Evolutionary conservation across 805 yeast genomes (phyloP).

Genomic region (Ogataea pilisensis): DNA sequence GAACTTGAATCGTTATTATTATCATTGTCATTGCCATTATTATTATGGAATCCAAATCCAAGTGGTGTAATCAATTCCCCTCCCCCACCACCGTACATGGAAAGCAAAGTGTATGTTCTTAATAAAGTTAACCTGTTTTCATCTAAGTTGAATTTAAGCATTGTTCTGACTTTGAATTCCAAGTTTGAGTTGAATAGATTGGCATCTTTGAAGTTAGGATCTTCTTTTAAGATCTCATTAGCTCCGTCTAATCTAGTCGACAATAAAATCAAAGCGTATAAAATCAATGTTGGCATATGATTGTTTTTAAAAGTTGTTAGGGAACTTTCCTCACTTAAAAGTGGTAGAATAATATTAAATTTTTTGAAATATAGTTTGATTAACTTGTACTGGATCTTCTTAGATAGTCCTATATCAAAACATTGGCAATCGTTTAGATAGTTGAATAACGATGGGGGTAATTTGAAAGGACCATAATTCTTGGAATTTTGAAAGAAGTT

Average conservation of each 20-base stretch:
- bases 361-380: constrained; percentile 37
- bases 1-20: background rate
- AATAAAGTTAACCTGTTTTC: constrained; percentile 35
- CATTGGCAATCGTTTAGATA: constrained; percentile 13
- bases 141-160: constrained; percentile 35
- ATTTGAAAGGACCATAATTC: constrained; percentile 16
- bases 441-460: constrained; percentile 11
- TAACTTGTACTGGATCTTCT: constrained; percentile 18
- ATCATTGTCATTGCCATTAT: background rate
- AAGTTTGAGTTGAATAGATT: constrained; percentile 26
- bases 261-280: constrained; percentile 40
- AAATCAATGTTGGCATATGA: constrained; percentile 36
- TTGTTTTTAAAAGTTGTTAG: constrained; percentile 32
- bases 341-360: constrained; percentile 38
- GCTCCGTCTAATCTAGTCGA: constrained; percentile 39
- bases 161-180: constrained; percentile 32
- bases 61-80: constrained; percentile 4
- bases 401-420: constrained; percentile 13
- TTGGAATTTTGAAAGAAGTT: constrained; percentile 7
- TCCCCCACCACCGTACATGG: constrained; percentile 36
- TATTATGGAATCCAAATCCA: background rate
- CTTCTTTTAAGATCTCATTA: constrained; percentile 22
- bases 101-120: constrained; percentile 33
- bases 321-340: constrained; percentile 37
- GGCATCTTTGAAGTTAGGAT: constrained; percentile 9